phyloP scores from a whole-genome alignment of 768 basidiomycete species.

The Inosperma sp. region DNA sequence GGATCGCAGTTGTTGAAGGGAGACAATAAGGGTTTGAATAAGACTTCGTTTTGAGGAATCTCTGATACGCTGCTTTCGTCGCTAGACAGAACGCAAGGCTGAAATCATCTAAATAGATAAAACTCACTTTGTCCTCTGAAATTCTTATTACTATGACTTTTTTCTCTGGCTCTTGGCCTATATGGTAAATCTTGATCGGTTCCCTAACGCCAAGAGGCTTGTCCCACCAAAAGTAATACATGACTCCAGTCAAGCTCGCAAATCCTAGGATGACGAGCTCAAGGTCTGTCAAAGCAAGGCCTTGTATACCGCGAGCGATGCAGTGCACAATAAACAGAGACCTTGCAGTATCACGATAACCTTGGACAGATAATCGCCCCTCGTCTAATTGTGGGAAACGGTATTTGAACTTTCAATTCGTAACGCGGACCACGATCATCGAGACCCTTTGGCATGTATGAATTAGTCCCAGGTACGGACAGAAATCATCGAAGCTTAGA shows the following conservation, averaged over 20 bases:
- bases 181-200: background rate
- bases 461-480: too few species aligned
- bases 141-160: background rate
- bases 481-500: too few species aligned
- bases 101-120: background rate
- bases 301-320: background rate
- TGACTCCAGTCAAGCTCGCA: constrained; percentile 9
- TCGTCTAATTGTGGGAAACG: background rate
- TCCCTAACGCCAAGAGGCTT: background rate
- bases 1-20: too few species aligned
- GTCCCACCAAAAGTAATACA: constrained; percentile 9
- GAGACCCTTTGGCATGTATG: too few species aligned
- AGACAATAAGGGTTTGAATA: too few species aligned
- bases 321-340: background rate
- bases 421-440: too few species aligned
- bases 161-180: background rate
- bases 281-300: background rate
- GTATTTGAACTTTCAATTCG: background rate
- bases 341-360: background rate
- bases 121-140: background rate
- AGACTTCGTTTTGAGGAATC: too few species aligned
- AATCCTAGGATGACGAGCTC: constrained; percentile 14
- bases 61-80: too few species aligned
- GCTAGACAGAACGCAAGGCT: background rate
- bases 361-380: background rate